Evolutionary conservation across 225 moss, liverwort and hornwort genomes (phyloP).

Genomic region (Takakia lepidozioides): DNA sequence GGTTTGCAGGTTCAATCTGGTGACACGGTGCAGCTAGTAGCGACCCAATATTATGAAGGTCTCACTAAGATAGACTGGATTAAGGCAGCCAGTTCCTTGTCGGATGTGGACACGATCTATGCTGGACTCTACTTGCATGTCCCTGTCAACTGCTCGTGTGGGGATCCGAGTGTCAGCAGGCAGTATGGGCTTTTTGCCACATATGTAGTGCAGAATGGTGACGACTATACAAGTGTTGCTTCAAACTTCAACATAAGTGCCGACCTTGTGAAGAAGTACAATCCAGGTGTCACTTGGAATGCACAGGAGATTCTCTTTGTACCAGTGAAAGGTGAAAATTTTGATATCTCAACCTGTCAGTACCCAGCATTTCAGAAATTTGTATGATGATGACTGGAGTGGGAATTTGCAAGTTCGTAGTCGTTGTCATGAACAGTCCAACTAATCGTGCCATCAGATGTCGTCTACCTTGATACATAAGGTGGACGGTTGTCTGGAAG

Average conservation of each 20-base stretch:
- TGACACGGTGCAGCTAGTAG: conserved; percentile 28
- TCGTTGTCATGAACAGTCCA: too few relatives aligned
- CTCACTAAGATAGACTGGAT: conserved; percentile 42
- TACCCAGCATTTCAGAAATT: too few relatives aligned
- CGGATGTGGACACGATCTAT: conserved; percentile 14
- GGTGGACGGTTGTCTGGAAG: too few relatives aligned
- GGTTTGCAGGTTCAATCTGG: conserved; percentile 18
- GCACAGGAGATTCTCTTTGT: conserved; percentile 46
- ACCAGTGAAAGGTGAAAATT: conserved; percentile 60
- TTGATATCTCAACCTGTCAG: too few relatives aligned
- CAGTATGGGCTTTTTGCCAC: conserved; percentile 67
- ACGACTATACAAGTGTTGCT: conserved; percentile 41
- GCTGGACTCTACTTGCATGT: conserved; percentile 18
- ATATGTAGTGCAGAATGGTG: conserved; percentile 23
- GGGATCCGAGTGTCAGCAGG: conserved; percentile 42
- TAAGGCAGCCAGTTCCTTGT: conserved; percentile 11
- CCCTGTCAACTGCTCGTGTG: conserved; percentile 83
- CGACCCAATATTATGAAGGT: conserved; percentile 12
- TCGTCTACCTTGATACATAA: too few relatives aligned
- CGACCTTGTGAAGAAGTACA: conserved; percentile 34
- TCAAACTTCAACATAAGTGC: conserved; percentile 19
- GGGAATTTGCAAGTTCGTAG: too few relatives aligned
- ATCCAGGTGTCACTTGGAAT: conserved; percentile 42
- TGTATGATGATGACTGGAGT: too few relatives aligned
- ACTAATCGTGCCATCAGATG: too few relatives aligned